These are phyloP conservation scores for Kodamaea fukazawae DNA, from an alignment of 805 yeast species.

Conservation along the genomic window DNA sequence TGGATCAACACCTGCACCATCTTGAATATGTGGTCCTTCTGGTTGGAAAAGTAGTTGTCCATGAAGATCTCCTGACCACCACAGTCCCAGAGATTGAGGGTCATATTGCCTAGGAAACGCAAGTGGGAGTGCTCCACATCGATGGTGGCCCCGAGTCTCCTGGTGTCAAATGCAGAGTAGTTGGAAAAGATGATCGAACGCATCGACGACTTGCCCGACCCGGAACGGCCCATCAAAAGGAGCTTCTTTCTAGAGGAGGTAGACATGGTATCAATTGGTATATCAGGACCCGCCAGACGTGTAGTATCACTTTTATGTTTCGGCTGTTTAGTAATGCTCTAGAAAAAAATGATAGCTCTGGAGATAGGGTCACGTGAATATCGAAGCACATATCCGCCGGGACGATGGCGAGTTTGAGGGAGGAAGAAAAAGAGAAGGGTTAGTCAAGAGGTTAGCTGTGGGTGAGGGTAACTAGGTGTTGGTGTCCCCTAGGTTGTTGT, in stretches of 20 bases:
- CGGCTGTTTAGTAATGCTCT: too few relatives aligned
- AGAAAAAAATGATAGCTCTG: too few relatives aligned
- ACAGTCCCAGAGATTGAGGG: slow-evolving; percentile 95
- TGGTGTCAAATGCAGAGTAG: slow-evolving; percentile 94
- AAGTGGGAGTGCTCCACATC: slow-evolving; percentile 98
- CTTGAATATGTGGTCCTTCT: slow-evolving; percentile 87
- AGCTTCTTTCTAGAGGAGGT: slow-evolving; percentile 39
- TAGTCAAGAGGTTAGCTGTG: too few relatives aligned
- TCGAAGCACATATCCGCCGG: too few relatives aligned
- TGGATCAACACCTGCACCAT: slow-evolving; percentile 95
- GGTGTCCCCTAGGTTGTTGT: too few relatives aligned
- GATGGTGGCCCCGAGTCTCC: slow-evolving; percentile 93
- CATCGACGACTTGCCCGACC: slow-evolving; percentile 98
- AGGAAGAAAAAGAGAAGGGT: not conserved
- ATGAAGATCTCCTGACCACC: slow-evolving; percentile 97
- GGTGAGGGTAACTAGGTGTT: too few relatives aligned
- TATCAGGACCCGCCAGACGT: too few relatives aligned
- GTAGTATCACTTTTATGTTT: too few relatives aligned
- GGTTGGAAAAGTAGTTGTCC: slow-evolving; percentile 88
- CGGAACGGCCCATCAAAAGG: slow-evolving; percentile 78
- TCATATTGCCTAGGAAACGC: slow-evolving; percentile 91
- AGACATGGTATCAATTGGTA: slow-evolving; percentile 18
- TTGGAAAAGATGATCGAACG: slow-evolving; percentile 92
- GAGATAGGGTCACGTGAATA: too few relatives aligned
- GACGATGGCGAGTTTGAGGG: too few relatives aligned